These are phyloP conservation scores for Musa troglodytarum DNA, from an alignment of 176 grass and related monocot species.

Conservation along the genomic window DNA sequence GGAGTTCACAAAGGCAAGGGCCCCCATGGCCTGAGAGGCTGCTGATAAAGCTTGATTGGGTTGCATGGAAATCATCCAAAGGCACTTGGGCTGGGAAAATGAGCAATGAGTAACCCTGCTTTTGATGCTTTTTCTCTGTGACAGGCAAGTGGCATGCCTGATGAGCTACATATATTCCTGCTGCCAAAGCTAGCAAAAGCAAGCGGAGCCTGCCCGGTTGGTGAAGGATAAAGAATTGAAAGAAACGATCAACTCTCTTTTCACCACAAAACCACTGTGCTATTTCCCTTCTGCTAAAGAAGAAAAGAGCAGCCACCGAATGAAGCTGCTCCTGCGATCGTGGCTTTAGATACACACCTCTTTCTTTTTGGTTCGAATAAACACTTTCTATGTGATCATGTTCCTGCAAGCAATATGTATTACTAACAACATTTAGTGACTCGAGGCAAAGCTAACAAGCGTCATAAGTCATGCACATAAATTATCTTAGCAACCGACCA, in stretches of 20 bases:
- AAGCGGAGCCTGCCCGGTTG: background rate
- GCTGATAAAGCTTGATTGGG: constrained; percentile 4
- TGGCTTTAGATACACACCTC: no score
- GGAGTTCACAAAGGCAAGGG: background rate
- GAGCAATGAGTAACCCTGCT: background rate
- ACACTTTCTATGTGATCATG: no score
- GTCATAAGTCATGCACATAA: no score
- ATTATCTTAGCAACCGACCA: background rate
- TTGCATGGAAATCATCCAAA: constrained; percentile 2
- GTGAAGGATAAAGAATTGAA: background rate
- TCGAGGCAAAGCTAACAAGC: no score
- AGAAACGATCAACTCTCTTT: background rate
- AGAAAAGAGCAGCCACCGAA: no score
- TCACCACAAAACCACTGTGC: background rate
- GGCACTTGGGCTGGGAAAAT: background rate
- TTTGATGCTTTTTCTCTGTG: constrained; percentile 1
- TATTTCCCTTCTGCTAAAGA: no score
- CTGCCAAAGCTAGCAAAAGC: background rate
- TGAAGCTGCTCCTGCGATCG: no score
- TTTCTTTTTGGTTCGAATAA: no score
- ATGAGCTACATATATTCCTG: no score
- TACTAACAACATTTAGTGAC: no score
- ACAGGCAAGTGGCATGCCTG: background rate
- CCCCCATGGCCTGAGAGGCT: background rate
- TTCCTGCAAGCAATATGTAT: no score